Percentiles rank a stretch among this genome's conserved stretches.
phyloP scores from a whole-genome alignment of 2,329 filamentous ascomycete genomes.

The Penicillium sp. region DNA sequence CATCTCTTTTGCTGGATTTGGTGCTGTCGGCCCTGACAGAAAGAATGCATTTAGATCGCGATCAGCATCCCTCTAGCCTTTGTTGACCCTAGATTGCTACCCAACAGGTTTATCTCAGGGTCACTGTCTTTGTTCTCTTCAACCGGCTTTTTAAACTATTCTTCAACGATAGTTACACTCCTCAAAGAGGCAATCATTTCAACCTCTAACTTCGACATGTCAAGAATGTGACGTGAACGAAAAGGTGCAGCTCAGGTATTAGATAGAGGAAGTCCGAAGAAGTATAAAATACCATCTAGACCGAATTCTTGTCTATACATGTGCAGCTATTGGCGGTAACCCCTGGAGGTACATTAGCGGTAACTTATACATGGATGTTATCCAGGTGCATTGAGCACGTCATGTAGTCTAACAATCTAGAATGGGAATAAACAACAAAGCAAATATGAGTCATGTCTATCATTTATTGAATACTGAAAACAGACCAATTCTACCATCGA shows the following conservation, averaged over 20 bases:
- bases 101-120: background rate
- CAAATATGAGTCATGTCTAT: background rate
- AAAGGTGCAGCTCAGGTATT: too few species aligned
- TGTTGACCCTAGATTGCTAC: background rate
- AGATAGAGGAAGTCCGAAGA: too few species aligned
- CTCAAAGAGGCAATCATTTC: background rate
- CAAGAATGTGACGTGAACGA: too few species aligned
- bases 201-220: background rate
- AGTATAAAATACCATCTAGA: too few species aligned
- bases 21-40: too few species aligned
- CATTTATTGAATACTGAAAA: background rate
- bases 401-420: background rate
- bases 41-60: too few species aligned
- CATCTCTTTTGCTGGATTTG: too few species aligned
- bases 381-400: too few species aligned
- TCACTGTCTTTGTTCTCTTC: background rate
- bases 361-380: too few species aligned
- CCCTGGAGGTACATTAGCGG: too few species aligned
- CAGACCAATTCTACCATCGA: background rate
- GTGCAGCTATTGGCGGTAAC: too few species aligned
- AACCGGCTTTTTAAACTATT: background rate
- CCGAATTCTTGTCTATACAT: too few species aligned
- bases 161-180: background rate
- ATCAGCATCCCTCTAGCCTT: background rate
- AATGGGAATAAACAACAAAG: background rate